phyloP scores from a whole-genome alignment of 1,139 yeast genomes.

The Debaryomyces coudertii region DNA sequence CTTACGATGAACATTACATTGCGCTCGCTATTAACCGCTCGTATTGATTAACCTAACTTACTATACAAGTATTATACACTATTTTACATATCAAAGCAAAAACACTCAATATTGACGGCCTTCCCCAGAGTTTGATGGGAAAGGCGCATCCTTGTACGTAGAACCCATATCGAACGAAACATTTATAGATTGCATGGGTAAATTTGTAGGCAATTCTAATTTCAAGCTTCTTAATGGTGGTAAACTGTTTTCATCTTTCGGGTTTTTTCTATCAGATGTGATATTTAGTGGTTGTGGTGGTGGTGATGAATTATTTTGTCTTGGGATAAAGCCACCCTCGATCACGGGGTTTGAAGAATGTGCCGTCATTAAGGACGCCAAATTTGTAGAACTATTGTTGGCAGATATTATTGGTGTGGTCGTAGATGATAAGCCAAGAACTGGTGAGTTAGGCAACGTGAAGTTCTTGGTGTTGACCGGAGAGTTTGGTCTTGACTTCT shows the following conservation, averaged over 20 bases:
- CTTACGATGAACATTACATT: neutral
- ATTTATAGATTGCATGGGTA: constrained; percentile 25
- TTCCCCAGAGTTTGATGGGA: neutral
- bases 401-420: constrained; percentile 51
- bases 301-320: constrained; percentile 9
- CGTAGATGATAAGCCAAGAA: constrained; percentile 44
- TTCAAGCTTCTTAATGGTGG: constrained; percentile 57
- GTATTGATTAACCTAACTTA: constrained; percentile 1
- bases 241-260: constrained; percentile 35
- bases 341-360: constrained; percentile 13
- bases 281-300: neutral
- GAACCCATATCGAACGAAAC: constrained; percentile 4
- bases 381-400: constrained; percentile 49
- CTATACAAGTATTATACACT: constrained; percentile 5
- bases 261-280: neutral
- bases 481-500: constrained; percentile 78
- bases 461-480: constrained; percentile 41
- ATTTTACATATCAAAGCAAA: constrained; percentile 1
- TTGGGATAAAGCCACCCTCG: constrained; percentile 5
- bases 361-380: constrained; percentile 39
- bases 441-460: constrained; percentile 63
- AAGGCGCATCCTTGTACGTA: constrained; percentile 3
- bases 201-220: constrained; percentile 49
- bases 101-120: neutral
- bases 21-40: neutral